Conservation (phyloP, 306 rosid species). For the Cyclanthera cordifolia region DNA sequence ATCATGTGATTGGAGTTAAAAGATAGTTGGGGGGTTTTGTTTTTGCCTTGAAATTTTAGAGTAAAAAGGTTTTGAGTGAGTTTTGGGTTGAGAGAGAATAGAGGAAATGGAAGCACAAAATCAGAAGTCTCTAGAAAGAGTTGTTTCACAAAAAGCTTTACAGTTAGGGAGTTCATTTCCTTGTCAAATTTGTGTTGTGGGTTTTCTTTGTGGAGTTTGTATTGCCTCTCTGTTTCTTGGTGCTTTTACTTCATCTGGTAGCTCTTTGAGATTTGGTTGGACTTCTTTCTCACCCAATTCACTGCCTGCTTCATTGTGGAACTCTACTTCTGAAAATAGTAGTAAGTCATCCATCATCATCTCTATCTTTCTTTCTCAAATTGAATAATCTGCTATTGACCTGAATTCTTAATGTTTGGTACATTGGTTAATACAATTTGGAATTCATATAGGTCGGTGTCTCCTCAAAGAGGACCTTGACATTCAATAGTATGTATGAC, state of each 20-base stretch:
- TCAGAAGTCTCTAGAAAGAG: conserved; percentile 61
- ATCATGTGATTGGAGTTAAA: conserved; percentile 33
- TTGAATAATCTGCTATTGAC: not conserved
- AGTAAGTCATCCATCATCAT: conserved; percentile 31
- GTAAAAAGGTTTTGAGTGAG: conserved; percentile 11
- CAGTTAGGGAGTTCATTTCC: conserved; percentile 74
- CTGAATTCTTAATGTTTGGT: not conserved
- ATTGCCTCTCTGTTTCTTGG: conserved; percentile 63
- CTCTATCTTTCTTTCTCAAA: not conserved
- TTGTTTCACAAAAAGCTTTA: conserved; percentile 68
- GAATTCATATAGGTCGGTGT: not conserved
- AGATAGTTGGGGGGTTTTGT: conserved; percentile 20
- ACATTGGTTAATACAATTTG: not conserved
- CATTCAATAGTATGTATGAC: no score
- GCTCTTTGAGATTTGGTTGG: conserved; percentile 40
- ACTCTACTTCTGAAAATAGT: conserved; percentile 32
- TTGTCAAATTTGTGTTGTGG: conserved; percentile 82
- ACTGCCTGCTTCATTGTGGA: conserved; percentile 24
- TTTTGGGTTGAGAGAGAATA: conserved; percentile 5
- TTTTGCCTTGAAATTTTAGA: not conserved
- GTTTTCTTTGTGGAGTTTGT: conserved; percentile 78
- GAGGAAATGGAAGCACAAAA: conserved; percentile 37
- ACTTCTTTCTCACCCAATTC: conserved; percentile 39
- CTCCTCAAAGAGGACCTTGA: no score
- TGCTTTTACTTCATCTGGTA: conserved; percentile 57